Percentiles rank a stretch among this genome's conserved stretches.
Evolutionary conservation across 2,329 filamentous ascomycete species (phyloP).

Genomic region (Venturia aucupariae): DNA sequence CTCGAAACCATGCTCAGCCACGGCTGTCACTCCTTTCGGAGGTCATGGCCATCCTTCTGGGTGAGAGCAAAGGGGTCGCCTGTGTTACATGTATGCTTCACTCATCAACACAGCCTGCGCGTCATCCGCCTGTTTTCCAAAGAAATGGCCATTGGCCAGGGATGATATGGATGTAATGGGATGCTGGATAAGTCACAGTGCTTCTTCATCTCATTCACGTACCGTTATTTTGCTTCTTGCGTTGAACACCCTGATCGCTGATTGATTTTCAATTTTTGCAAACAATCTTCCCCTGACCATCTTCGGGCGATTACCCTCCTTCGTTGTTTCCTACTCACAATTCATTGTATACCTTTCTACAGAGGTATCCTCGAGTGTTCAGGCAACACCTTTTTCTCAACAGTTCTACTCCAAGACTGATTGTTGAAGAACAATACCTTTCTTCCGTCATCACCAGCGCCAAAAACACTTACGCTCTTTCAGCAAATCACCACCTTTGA

Average conservation of each 20-base stretch:
- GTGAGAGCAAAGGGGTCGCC: background rate
- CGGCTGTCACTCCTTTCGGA: background rate
- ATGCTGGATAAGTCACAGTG: background rate
- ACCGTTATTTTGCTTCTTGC: background rate
- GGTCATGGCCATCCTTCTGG: background rate
- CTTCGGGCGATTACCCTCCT: background rate
- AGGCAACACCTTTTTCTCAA: background rate
- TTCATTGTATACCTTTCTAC: background rate
- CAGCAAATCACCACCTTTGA: background rate
- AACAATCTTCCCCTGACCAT: background rate
- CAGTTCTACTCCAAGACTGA: background rate
- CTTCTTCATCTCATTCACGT: background rate
- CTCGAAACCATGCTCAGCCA: background rate
- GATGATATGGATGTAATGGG: background rate
- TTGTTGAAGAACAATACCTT: background rate
- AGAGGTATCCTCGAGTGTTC: background rate
- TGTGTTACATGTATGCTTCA: conserved; percentile 5
- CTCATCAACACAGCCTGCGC: background rate
- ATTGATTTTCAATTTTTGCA: background rate
- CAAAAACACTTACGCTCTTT: background rate
- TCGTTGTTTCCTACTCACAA: background rate
- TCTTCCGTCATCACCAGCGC: background rate
- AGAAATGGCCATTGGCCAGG: background rate
- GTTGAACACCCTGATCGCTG: background rate
- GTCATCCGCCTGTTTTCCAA: background rate